phyloP scores from a whole-genome alignment of 768 basidiomycete genomes.

The Paxillus involutus region DNA sequence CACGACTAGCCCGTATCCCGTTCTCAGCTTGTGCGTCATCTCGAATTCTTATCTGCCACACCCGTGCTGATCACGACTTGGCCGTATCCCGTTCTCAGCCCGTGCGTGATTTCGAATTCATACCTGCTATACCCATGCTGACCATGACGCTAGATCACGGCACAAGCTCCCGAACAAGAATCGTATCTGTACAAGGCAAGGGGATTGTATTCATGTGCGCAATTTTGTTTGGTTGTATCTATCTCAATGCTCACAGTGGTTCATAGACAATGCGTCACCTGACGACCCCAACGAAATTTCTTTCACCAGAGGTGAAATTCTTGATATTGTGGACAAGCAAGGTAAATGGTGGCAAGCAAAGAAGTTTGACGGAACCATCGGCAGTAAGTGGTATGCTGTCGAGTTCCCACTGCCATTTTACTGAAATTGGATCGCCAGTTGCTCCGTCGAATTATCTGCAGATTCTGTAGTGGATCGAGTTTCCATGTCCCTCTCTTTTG shows the following conservation, averaged over 20 bases:
- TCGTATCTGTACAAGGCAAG: slow-evolving; percentile 74
- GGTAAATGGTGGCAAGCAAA: slow-evolving; percentile 93
- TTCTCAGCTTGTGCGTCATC: too few species aligned
- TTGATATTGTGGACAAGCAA: slow-evolving; percentile 91
- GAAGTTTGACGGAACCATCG: slow-evolving; percentile 71
- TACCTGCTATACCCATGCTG: too few species aligned
- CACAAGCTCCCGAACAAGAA: slow-evolving; percentile 41
- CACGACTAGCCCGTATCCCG: too few species aligned
- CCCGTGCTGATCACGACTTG: too few species aligned
- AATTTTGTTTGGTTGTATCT: slow-evolving; percentile 8
- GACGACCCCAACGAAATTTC: slow-evolving; percentile 97
- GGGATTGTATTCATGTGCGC: slow-evolving; percentile 86
- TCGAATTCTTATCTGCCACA: too few species aligned
- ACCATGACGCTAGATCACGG: too few species aligned
- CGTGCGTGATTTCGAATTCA: too few species aligned
- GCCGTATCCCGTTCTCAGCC: too few species aligned
- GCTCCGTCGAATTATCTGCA: slow-evolving; percentile 87
- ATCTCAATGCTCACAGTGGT: slow-evolving; percentile 20
- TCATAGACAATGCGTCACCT: slow-evolving; percentile 82
- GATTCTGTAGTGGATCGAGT: slow-evolving; percentile 52
- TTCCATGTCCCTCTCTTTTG: slow-evolving; percentile 3
- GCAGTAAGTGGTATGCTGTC: slow-evolving; percentile 58
- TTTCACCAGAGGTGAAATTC: slow-evolving; percentile 87
- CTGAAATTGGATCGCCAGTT: slow-evolving; percentile 43
- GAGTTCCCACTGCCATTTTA: neutral